Evolutionary conservation across 2,329 filamentous ascomycete species (phyloP), one percentile per base, ranked within the genome.

Genomic region (Fusarium proliferatum): DNA sequence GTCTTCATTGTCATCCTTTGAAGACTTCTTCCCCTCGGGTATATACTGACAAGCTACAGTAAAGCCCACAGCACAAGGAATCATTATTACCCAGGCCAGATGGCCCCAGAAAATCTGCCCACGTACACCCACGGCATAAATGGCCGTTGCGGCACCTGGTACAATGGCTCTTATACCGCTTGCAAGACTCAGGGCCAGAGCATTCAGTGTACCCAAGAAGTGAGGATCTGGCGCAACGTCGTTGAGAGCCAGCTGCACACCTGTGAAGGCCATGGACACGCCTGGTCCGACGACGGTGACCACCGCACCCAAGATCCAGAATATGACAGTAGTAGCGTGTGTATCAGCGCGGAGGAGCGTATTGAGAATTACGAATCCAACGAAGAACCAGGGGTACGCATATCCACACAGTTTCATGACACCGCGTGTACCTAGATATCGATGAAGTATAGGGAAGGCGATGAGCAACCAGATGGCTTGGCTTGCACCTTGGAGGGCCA

Each of bases 401-500:
- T 72, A 53, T 33, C 78, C 81, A 78, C 92, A 93, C 13, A 82
- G 72, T 9, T 87, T 86, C 68, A 96, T 83, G 0, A 95, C 84
- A 8, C 86, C 88, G 30, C 90, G 90, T 11, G 92, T 95, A 15
- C 93, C 92, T 28, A 91, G 80, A 26, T 88, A 88, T 41, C 81
- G 84, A 77, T 96, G 93, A 3, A 96, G 80, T 1, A 85, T 83
- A 2, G 93, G 93, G 78, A 96, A 95, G 38, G 87, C 84, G 19
- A 94, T 71, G 1, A 96, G 85, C 4, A 94, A 87, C 93, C 93
- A 96, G 11, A 88, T 64, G 2, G 92, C 89, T 80, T 96, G 94
- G 8, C 89, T 86, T 21, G 88, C 82, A 17, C 94, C 94, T 28
- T 86, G 88, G 3, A 91, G 64, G 3, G 86, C 89, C 83, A 96